Conservation (phyloP, 805 yeast species). For the Ogataea nakhonphanomensis region DNA sequence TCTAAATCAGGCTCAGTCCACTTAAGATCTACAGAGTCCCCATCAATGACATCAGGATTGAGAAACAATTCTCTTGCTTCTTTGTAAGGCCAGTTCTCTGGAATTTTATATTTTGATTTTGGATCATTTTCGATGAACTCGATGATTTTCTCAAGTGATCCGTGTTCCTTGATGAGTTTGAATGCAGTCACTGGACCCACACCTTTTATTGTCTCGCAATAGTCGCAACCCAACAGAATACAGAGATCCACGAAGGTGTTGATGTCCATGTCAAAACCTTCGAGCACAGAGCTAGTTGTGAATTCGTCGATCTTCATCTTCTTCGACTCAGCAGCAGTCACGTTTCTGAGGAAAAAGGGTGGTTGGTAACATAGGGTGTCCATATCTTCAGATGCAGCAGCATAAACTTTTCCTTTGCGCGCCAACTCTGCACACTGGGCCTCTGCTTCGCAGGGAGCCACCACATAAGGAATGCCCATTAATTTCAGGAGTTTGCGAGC, state of each 20-base stretch:
- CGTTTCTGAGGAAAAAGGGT: constrained; percentile 76
- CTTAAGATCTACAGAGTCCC: constrained; percentile 62
- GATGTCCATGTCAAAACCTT: constrained; percentile 70
- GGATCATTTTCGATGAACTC: constrained; percentile 55
- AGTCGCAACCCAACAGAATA: constrained; percentile 93
- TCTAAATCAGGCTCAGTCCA: constrained; percentile 90
- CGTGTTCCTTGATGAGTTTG: constrained; percentile 83
- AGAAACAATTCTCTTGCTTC: constrained; percentile 83
- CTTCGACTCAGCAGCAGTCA: constrained; percentile 91
- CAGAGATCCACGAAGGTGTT: constrained; percentile 85
- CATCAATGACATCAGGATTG: constrained; percentile 73
- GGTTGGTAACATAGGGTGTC: constrained; percentile 93
- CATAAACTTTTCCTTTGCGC: constrained; percentile 84
- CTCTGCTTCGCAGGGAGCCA: constrained; percentile 98
- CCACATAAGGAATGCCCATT: constrained; percentile 94
- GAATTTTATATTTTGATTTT: constrained; percentile 70
- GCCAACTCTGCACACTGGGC: constrained; percentile 97
- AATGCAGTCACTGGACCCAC: constrained; percentile 95
- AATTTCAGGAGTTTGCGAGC: constrained; percentile 74
- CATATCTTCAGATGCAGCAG: constrained; percentile 99
- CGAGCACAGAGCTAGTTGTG: constrained; percentile 60
- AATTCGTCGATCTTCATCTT: constrained; percentile 90
- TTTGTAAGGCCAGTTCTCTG: constrained; percentile 91
- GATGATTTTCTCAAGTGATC: constrained; percentile 74
- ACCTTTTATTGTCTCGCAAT: constrained; percentile 92